Evolutionary conservation across 352 stramenopile species (phyloP), one percentile per base, ranked within the genome.

Genomic region (Globisporangium apiculatum): DNA sequence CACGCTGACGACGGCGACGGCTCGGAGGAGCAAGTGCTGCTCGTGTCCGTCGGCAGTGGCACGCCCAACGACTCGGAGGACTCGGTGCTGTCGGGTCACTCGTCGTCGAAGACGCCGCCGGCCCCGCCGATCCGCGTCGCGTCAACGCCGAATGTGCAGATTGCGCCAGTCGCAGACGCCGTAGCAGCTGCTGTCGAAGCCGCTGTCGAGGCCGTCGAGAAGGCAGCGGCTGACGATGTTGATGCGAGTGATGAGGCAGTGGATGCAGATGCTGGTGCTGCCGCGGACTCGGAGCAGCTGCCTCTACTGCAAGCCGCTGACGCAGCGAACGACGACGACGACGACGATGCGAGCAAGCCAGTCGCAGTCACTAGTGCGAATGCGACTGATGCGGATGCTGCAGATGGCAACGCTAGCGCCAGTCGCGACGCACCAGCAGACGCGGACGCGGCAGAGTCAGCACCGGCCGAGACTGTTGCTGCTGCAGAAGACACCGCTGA

Each of bases 101-200:
- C 64, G 6, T 60, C 53, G 4, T 73, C 66, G 1, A 73, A 69
- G 51, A 71, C 60, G 0, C 64, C 67, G 3, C 64, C 64, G 36
- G 53, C 67, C 0, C 53, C 55, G 40, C 52, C 51, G 18, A n/a
- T 59, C 7, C 58, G 43, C 17, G 12, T 38, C 14, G n/a, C 40
- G 14, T 17, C 46, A 7, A 55, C 42, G 5, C 43, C 37, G 6
- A 24, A 24, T 51, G 15, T 41, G 45, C 6, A 14, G 41, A 7
- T 38, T 24, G 41, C 41, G 15, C 15, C 41, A 14, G 15, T 10
- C 10, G 42, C 42, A 47, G 42, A 47, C 42, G 42, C 12, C 42
- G 4, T 15, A 15, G 45, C n/a, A 11, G 42, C 38, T 2, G 54
- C 42, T 3, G 35, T 6, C 38, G 11, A 48, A 35, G 17, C n/a